A percentile compares a stretch with the other conserved stretches of the same genome.
Conservation (phyloP, 2,329 filamentous ascomycete species). For the Talaromyces sp. region DNA sequence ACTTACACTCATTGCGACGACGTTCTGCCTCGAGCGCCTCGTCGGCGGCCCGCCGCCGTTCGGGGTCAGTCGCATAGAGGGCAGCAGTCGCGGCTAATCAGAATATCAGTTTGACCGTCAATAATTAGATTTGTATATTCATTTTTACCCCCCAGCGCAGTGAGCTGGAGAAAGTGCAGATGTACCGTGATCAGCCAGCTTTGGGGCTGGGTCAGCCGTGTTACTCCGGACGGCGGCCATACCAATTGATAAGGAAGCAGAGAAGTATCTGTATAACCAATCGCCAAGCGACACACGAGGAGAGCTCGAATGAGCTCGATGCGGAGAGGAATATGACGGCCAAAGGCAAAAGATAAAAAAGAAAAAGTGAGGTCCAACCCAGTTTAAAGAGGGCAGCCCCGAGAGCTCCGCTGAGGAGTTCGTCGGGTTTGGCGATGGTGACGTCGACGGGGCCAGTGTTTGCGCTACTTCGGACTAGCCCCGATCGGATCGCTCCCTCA, state of each 20-base stretch:
- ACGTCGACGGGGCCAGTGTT: slow-evolving; percentile 20
- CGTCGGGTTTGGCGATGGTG: slow-evolving; percentile 16
- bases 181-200: slow-evolving; percentile 11
- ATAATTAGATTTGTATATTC: background rate
- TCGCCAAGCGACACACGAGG: background rate
- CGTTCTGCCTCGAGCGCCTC: background rate
- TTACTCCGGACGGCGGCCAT: slow-evolving; percentile 7
- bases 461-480: background rate
- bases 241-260: background rate
- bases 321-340: background rate
- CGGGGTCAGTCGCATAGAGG: slow-evolving; percentile 48
- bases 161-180: background rate
- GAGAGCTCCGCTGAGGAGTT: background rate
- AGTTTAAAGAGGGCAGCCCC: background rate
- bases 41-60: slow-evolving; percentile 19
- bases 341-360: background rate
- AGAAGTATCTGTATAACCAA: background rate
- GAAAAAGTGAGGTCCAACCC: slow-evolving; percentile 7
- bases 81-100: slow-evolving; percentile 54
- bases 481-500: background rate
- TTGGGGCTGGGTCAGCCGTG: background rate
- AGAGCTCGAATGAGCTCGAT: background rate
- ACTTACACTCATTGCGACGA: slow-evolving; percentile 5
- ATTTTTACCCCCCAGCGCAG: background rate
- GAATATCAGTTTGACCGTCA: background rate